phyloP scores from a whole-genome alignment of 345 rosid species.

The Punica granatum region DNA sequence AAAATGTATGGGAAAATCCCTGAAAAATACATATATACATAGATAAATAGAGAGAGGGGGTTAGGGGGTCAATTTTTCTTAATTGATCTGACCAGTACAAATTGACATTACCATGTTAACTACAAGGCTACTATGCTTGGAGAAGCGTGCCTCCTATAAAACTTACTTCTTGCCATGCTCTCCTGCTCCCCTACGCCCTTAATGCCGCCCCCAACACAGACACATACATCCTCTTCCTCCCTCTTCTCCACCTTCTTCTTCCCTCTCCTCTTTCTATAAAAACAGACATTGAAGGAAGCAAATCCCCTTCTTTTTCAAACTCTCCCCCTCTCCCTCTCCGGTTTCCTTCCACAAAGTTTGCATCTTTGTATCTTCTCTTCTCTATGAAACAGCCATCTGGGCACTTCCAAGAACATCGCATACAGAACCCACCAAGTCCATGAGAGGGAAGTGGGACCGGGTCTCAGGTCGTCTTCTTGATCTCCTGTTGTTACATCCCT shows the following conservation, averaged over 20 bases:
- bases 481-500: background rate
- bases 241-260: background rate
- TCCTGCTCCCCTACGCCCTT: background rate
- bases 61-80: no score
- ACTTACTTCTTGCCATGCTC: background rate
- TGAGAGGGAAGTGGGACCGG: background rate
- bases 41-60: no score
- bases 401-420: background rate
- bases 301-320: background rate
- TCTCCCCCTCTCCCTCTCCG: background rate
- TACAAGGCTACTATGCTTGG: background rate
- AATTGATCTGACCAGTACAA: background rate
- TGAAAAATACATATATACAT: no score
- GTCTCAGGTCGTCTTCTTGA: background rate
- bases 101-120: no score
- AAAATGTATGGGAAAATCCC: no score
- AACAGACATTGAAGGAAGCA: background rate
- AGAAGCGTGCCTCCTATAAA: background rate
- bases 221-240: background rate
- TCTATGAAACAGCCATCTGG: background rate
- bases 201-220: background rate
- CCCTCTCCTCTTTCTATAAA: conserved; percentile 5
- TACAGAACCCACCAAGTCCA: background rate
- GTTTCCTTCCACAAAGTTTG: background rate
- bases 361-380: background rate